Percentiles rank a stretch among this genome's conserved stretches.
Conservation (phyloP, 257 asterid genomes). For the Nicotiana benthamiana region DNA sequence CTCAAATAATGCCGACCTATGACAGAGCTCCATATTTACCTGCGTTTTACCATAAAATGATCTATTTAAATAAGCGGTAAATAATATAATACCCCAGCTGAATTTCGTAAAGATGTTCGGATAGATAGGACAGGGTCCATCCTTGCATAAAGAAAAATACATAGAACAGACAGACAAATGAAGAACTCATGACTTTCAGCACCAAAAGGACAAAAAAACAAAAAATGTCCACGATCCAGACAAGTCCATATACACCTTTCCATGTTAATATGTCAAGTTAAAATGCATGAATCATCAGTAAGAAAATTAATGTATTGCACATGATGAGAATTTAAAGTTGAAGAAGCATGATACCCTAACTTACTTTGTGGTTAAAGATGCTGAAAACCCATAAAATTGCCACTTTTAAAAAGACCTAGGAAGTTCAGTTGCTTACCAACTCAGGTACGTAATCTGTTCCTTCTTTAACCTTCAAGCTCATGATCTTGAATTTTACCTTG, state of each 20-base stretch:
- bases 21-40: background rate
- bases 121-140: background rate
- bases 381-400: background rate
- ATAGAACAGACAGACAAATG: background rate
- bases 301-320: background rate
- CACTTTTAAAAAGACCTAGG: background rate
- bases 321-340: background rate
- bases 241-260: background rate
- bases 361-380: background rate
- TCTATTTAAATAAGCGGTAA: background rate
- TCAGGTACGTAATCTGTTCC: slow-evolving; percentile 40
- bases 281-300: background rate
- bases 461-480: slow-evolving; percentile 35
- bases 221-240: background rate
- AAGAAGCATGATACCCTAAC: background rate
- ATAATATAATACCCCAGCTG: background rate
- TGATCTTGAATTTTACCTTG: slow-evolving; percentile 40
- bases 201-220: background rate
- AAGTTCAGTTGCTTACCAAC: slow-evolving; percentile 31
- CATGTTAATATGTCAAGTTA: background rate
- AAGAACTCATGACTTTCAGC: background rate
- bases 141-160: background rate
- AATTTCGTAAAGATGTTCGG: background rate
- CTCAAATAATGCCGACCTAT: background rate
- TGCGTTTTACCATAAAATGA: background rate